Conservation (phyloP, 2,329 filamentous ascomycete species). For the Pseudonectria buxi region DNA sequence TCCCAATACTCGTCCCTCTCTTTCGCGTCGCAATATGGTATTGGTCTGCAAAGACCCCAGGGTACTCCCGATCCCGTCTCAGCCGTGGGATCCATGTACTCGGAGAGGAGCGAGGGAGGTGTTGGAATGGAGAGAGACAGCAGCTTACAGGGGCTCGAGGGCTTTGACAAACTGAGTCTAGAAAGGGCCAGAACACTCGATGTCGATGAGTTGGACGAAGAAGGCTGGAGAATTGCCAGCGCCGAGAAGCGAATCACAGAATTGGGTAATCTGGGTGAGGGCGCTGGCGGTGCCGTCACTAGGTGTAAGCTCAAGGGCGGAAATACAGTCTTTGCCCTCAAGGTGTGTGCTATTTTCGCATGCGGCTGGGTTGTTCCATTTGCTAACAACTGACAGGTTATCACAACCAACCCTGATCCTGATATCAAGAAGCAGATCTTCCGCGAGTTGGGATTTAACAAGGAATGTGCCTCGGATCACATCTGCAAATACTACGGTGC, state of each 20-base stretch:
- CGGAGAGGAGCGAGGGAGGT: conserved; percentile 69
- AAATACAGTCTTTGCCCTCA: conserved; percentile 91
- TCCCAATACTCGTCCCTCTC: conserved; percentile 79
- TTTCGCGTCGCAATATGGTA: conserved; percentile 66
- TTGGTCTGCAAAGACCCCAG: conserved; percentile 57
- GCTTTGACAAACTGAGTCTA: conserved; percentile 71
- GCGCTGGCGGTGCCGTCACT: conserved; percentile 91
- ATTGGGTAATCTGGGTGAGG: conserved; percentile 84
- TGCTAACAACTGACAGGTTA: conserved; percentile 57
- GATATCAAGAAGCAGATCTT: conserved; percentile 98
- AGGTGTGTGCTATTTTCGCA: conserved; percentile 51
- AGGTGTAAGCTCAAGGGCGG: conserved; percentile 82
- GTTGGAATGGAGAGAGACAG: conserved; percentile 75
- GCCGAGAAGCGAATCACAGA: conserved; percentile 82
- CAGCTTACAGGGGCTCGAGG: conserved; percentile 69
- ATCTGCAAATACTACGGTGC: conserved; percentile 98
- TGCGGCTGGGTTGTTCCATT: conserved; percentile 1
- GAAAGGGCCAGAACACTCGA: conserved; percentile 80
- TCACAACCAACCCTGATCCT: conserved; percentile 95
- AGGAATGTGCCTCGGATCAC: conserved; percentile 89
- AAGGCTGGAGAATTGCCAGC: conserved; percentile 90
- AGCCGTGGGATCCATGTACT: conserved; percentile 79
- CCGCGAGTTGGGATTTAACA: conserved; percentile 94
- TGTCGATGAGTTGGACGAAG: conserved; percentile 90
- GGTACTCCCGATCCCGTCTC: conserved; percentile 79